Evolutionary conservation across 2,329 filamentous ascomycete genomes (phyloP).

Genomic region (Sclerotinia minor): DNA sequence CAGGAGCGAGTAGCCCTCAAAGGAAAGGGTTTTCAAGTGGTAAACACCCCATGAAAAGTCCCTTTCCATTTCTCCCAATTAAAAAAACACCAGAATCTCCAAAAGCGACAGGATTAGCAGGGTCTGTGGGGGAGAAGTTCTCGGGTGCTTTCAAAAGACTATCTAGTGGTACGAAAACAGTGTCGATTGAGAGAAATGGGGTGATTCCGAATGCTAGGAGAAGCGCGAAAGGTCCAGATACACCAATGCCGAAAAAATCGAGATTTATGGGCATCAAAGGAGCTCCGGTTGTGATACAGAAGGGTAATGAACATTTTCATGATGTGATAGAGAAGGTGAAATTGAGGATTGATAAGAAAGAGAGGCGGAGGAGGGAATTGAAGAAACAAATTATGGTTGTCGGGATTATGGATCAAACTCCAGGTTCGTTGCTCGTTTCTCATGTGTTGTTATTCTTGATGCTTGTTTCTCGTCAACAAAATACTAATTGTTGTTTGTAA

Average conservation of each 20-base stretch:
- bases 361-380: constrained; percentile 34
- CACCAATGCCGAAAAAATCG: constrained; percentile 27
- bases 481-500: constrained; percentile 17
- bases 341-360: constrained; percentile 29
- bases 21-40: constrained; percentile 27
- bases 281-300: constrained; percentile 26
- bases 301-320: constrained; percentile 29
- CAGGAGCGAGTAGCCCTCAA: not conserved
- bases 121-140: constrained; percentile 21
- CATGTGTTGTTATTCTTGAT: not conserved
- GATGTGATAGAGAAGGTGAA: constrained; percentile 32
- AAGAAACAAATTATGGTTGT: constrained; percentile 36
- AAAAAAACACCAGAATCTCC: constrained; percentile 18
- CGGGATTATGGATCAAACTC: constrained; percentile 34
- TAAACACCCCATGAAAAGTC: constrained; percentile 31
- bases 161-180: constrained; percentile 16
- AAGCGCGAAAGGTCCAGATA: constrained; percentile 30
- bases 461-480: not conserved
- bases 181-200: not conserved
- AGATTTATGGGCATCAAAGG: constrained; percentile 27
- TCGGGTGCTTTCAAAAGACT: constrained; percentile 29
- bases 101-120: not conserved
- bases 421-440: constrained; percentile 28
- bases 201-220: constrained; percentile 27
- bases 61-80: constrained; percentile 29